Evolutionary conservation across 129 eudicot species (phyloP).

Genomic region (Ambrosia trifida): DNA sequence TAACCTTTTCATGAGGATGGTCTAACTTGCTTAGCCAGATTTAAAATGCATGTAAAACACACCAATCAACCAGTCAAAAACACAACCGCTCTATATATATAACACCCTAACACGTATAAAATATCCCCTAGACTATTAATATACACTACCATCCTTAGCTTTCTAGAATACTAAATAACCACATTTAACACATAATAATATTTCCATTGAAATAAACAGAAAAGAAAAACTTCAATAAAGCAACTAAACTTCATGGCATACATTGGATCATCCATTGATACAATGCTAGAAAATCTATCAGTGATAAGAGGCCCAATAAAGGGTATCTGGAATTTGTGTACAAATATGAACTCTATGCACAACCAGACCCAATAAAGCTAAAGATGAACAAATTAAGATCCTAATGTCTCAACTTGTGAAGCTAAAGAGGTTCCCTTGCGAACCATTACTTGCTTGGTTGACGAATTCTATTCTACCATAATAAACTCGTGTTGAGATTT

Average conservation of each 20-base stretch:
- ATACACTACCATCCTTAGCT: too few species aligned
- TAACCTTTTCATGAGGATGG: too few species aligned
- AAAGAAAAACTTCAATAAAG: neutral
- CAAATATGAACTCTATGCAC: constrained; percentile 47
- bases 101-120: too few species aligned
- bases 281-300: neutral
- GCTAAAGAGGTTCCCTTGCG: constrained; percentile 32
- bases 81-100: too few species aligned
- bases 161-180: too few species aligned
- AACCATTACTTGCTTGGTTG: constrained; percentile 32
- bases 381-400: constrained; percentile 39
- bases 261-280: neutral
- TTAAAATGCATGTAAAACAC: too few species aligned
- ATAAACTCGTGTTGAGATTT: constrained; percentile 40
- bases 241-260: neutral
- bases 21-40: too few species aligned
- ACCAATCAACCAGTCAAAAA: too few species aligned
- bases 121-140: too few species aligned
- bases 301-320: neutral
- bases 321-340: constrained; percentile 37
- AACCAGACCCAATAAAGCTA: constrained; percentile 25
- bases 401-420: constrained; percentile 45
- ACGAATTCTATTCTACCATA: constrained; percentile 42
- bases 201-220: neutral
- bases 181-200: too few species aligned